Base-by-base conservation (phyloP, 805 yeast genomes). In the Lipomyces mesembrius region DNA sequence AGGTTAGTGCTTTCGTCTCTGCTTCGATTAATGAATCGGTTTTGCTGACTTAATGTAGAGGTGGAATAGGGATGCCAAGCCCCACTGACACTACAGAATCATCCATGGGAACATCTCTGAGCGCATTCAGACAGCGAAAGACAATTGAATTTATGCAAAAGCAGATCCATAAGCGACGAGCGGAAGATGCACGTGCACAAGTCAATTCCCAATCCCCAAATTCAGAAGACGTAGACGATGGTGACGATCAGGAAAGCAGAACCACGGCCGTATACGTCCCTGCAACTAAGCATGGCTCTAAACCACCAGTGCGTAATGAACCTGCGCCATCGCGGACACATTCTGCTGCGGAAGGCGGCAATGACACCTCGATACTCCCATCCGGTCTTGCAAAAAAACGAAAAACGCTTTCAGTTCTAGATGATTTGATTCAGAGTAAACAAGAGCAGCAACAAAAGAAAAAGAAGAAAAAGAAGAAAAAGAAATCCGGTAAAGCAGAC, bases 61-160 rank as follows among this genome's bases (percentile, higher is more conserved):
- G 68, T 25, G 66, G 69, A 14, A 65, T 62, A 2, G 69, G 66
- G 14, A 20, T 63, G 22, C 61, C 69, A 20, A 49, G 54, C 25
- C 53, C 68, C 2, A 7, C 29, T 52, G 7, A 52, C 34, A 14
- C 35, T 32, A 22, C 57, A 22, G 65, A 59, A 3, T 20, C 39
- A 37, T n/a, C 57, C 7, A 27, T 51, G 2, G 46, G 39, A 37
- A 20, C 22, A 29, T 52, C 64, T n/a, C 62, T 62, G 35, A 59
- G 54, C 29, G 43, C 69, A 12, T 66, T 39, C 35, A 52, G 70
- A 25, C 70, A 66, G 57, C 65, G 70, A 27, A 64, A 60, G 51
- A 66, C 70, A 32, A 20, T 66, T 58, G 70, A 63, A 37, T 66
- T 66, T 35, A 60, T 66, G 67, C 65, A 63, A 57, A 64, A 66